Evolutionary conservation across 2,329 filamentous ascomycete genomes (phyloP).

Genomic region (Hymenoscyphus repandus): DNA sequence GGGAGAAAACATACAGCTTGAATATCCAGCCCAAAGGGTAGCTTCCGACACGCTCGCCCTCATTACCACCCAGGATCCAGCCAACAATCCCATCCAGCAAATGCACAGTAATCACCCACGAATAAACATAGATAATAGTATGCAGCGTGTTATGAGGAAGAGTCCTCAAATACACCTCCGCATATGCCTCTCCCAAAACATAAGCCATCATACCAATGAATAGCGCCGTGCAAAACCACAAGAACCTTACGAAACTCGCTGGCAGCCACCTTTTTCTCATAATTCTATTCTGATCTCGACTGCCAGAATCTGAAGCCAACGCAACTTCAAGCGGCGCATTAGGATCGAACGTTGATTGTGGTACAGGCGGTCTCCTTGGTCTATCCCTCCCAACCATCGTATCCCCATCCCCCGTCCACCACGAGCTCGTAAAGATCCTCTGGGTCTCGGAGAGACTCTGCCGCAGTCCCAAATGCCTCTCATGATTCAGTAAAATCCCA

Average conservation of each 20-base stretch:
- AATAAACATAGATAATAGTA: slow-evolving; percentile 65
- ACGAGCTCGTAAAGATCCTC: slow-evolving; percentile 60
- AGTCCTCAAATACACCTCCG: slow-evolving; percentile 62
- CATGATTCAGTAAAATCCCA: slow-evolving; percentile 56
- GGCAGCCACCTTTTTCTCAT: slow-evolving; percentile 47
- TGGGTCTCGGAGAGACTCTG: slow-evolving; percentile 61
- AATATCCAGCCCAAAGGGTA: slow-evolving; percentile 69
- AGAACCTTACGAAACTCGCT: slow-evolving; percentile 61
- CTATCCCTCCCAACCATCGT: slow-evolving; percentile 39
- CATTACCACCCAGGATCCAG: slow-evolving; percentile 61
- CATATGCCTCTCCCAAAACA: slow-evolving; percentile 63
- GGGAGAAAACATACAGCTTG: slow-evolving; percentile 50
- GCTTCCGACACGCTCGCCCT: slow-evolving; percentile 62
- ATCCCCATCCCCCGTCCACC: slow-evolving; percentile 55
- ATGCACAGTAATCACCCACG: slow-evolving; percentile 63
- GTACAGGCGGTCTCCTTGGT: slow-evolving; percentile 34
- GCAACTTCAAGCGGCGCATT: slow-evolving; percentile 28
- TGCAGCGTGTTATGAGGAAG: slow-evolving; percentile 61
- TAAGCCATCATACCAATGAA: slow-evolving; percentile 60
- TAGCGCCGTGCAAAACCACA: slow-evolving; percentile 64
- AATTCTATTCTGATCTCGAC: slow-evolving; percentile 14
- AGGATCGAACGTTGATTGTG: slow-evolving; percentile 27
- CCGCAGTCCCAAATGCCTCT: slow-evolving; percentile 57
- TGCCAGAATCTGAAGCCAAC: slow-evolving; percentile 21
- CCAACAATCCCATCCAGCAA: slow-evolving; percentile 59